Evolutionary conservation across 2,329 filamentous ascomycete genomes (phyloP), one percentile per base, ranked within the genome.

Genomic region (Colletotrichum abscissum): DNA sequence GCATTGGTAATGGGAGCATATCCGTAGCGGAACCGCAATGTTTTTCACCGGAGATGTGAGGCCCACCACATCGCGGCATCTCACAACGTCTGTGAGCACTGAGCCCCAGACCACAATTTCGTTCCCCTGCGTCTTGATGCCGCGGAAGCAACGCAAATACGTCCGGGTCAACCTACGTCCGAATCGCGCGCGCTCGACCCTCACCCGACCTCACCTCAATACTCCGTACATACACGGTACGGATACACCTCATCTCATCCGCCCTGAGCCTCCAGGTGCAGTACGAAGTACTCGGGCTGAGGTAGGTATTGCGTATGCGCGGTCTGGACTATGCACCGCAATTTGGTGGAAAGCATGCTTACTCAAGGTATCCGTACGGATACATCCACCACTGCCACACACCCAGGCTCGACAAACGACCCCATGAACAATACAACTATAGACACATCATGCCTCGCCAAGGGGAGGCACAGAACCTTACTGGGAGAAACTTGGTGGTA

Each of bases 391-490:
- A 38, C 55, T 46, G 24, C 58, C 46, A 26, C 42, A 38, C 55
- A 57, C 33, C 58, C 46, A 26, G 62, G 33, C 19, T 22, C 8
- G 16, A 49, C 35, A 30, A 63, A 24, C n/a, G 46, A 63, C 19
- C 60, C 28, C 19, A 24, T 26, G 26, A 35, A 54, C 28, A 19
- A 54, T 63, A 35, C 60, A 63, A 63, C 46, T 24, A 24, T 11
- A 59, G 22, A 38, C 58, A 55, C 58, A 69, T 72, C 59, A 59
- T 57, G 38, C 42, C 49, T 49, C 56, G 67, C 70, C 66, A 70
- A 73, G 66, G 42, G 30, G 55, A 57, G 52, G 22, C 59, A 55
- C 42, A 49, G 38, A 69, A 69, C 63, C 46, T 62, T 71, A 38
- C n/a, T n/a, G 30, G 33, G n/a, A 58, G 19, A 12, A 16, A 46